Evolutionary conservation across 192 early-diverging fungal species (phyloP).

Genomic region (Coemansia sp.): DNA sequence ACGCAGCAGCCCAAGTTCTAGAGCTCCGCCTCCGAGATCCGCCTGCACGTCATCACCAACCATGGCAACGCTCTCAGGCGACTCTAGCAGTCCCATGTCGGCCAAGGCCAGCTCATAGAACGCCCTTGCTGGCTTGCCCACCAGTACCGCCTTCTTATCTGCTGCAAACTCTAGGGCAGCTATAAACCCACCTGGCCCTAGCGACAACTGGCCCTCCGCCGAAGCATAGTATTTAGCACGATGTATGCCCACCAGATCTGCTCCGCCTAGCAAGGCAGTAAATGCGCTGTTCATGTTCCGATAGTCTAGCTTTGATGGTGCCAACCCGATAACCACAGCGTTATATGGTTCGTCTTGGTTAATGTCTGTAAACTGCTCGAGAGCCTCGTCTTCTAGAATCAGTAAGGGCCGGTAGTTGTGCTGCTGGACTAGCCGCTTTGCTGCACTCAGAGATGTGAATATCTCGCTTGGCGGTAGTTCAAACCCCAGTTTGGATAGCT

Average conservation of each 20-base stretch:
- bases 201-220: constrained; percentile 58
- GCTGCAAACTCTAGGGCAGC: constrained; percentile 81
- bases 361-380: constrained; percentile 71
- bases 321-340: constrained; percentile 83
- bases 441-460: constrained; percentile 83
- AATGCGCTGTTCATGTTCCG: constrained; percentile 78
- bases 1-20: constrained; percentile 70
- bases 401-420: constrained; percentile 68
- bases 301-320: constrained; percentile 60
- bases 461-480: constrained; percentile 61
- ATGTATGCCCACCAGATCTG: constrained; percentile 80
- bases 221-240: constrained; percentile 79
- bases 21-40: constrained; percentile 82
- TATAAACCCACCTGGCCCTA: constrained; percentile 93
- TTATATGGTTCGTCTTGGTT: constrained; percentile 60
- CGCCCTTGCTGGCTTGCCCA: constrained; percentile 78
- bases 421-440: constrained; percentile 62
- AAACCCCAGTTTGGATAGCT: constrained; percentile 70
- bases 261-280: constrained; percentile 61
- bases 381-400: constrained; percentile 73
- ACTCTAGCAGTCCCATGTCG: constrained; percentile 61
- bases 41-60: constrained; percentile 86
- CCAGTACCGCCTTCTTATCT: constrained; percentile 64
- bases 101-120: constrained; percentile 81
- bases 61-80: constrained; percentile 69